A percentile compares a stretch with the other conserved stretches of the same genome.
Conservation (phyloP, 2,329 filamentous ascomycete species). For the Arthrobotrys sinensis region DNA sequence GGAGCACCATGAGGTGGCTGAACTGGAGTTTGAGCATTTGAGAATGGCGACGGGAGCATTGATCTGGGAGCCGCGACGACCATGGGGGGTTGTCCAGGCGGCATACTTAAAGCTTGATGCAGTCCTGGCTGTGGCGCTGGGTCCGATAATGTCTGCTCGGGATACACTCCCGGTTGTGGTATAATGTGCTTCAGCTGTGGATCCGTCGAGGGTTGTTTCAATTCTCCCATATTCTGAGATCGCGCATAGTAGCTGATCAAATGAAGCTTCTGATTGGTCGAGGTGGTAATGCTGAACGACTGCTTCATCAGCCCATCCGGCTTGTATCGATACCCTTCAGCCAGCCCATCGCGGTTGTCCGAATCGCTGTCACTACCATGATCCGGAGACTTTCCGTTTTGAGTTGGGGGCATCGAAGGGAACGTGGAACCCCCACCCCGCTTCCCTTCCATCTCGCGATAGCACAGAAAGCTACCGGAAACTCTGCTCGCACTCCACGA, state of each 20-base stretch:
- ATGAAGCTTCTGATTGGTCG: conserved; percentile 89
- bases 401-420: conserved; percentile 69
- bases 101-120: conserved; percentile 68
- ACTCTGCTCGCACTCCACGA: conserved; percentile 99
- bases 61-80: conserved; percentile 72
- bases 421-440: conserved; percentile 82
- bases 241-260: conserved; percentile 97
- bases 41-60: conserved; percentile 72
- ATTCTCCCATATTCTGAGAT: conserved; percentile 72
- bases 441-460: conserved; percentile 99
- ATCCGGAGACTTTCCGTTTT: conserved; percentile 83
- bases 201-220: conserved; percentile 87
- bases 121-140: conserved; percentile 82
- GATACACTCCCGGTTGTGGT: conserved; percentile 95
- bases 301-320: conserved; percentile 99
- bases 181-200: conserved; percentile 84
- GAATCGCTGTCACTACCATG: conserved; percentile 86
- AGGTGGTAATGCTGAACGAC: conserved; percentile 98
- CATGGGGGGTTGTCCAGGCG: conserved; percentile 66
- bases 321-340: conserved; percentile 94
- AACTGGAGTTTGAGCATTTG: conserved; percentile 63
- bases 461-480: conserved; percentile 96
- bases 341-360: conserved; percentile 79
- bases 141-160: conserved; percentile 86
- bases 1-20: conserved; percentile 68